Base-by-base conservation (phyloP, 768 basidiomycete genomes). In the Boletus rufocinnamomeus region DNA sequence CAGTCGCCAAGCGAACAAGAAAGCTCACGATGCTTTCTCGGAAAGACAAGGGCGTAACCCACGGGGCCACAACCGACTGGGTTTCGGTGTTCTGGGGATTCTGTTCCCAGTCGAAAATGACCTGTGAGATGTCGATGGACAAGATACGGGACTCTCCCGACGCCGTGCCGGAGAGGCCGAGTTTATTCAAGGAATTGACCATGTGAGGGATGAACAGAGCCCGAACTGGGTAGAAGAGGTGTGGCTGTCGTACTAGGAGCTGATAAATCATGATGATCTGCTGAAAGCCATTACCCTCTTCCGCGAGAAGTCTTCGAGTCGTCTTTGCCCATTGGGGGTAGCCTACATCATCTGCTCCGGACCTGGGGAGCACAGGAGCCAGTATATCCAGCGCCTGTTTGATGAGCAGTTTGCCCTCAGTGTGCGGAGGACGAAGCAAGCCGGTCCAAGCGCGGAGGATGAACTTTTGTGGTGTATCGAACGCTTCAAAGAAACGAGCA, bases 11-110 rank as follows among this genome's bases (percentile, higher is more conserved):
- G 48, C 96, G 88, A n/a, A 99, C 87, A 35, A 99, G 82, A 74
- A 95, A 97, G 76, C 93, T 95, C 62, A 98, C 89, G 76, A 97
- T 91, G 58, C 88, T 88, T 74, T 98, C 96, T 30, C 93, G 84
- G 56, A 93, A 86, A 23, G 82, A 80, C 30, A 91, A 75, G 3
- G 95, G 93, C 0, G 91, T 91, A 23, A 83, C 72, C 92, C 93
- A 95, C 6, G 37, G 68, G 55, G 47, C 69, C 60, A 47, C 63
- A n/a, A 59, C 60, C n/a, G 64, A 45, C 25, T 62, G 69, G 2
- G 58, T 56, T 54, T 71, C 73, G 1, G 62, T 50, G 9, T 71
- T 66, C 58, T 77, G 72, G 9, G 58, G 80, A 80, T 73, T 82
- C 73, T 91, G 87, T 71, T 98, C 97, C 97, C 97, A 99, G 43